Evolutionary conservation across 768 basidiomycete species (phyloP).

Genomic region (Suillus cothurnatus): DNA sequence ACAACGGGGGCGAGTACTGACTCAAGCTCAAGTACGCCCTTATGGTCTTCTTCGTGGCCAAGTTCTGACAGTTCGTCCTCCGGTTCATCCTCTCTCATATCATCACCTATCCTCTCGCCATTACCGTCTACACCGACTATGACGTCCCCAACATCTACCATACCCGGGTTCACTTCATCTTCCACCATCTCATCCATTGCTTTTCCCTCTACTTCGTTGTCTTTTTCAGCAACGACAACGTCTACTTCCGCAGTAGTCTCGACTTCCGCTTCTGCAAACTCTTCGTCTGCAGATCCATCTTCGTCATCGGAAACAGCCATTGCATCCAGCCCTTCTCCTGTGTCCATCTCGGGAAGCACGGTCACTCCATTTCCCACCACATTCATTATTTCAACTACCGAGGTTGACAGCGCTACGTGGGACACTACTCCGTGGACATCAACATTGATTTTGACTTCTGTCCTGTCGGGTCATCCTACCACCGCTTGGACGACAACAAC

Average conservation of each 20-base stretch:
- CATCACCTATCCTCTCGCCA: background rate
- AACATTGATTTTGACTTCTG: slow-evolving; percentile 23
- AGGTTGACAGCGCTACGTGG: slow-evolving; percentile 8
- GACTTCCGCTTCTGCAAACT: background rate
- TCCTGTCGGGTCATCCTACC: slow-evolving; percentile 17
- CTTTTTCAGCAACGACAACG: background rate
- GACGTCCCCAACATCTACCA: background rate
- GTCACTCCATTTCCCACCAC: slow-evolving; percentile 11
- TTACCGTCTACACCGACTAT: slow-evolving; percentile 1
- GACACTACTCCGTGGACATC: slow-evolving; percentile 15
- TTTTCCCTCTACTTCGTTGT: background rate
- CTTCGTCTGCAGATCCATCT: background rate
- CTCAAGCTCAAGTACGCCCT: slow-evolving; percentile 8
- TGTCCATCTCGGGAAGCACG: background rate
- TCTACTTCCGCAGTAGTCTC: background rate
- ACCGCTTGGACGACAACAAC: slow-evolving; percentile 23
- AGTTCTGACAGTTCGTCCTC: slow-evolving; percentile 5
- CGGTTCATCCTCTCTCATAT: background rate
- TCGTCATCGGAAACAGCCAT: background rate
- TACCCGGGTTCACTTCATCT: background rate
- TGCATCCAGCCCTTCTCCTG: background rate
- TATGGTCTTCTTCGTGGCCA: slow-evolving; percentile 3
- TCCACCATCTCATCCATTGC: background rate
- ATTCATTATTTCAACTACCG: slow-evolving; percentile 19
- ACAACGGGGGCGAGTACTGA: background rate